These are phyloP conservation scores for Candida sonorensis DNA, from an alignment of 805 yeast species.

Conservation along the genomic window DNA sequence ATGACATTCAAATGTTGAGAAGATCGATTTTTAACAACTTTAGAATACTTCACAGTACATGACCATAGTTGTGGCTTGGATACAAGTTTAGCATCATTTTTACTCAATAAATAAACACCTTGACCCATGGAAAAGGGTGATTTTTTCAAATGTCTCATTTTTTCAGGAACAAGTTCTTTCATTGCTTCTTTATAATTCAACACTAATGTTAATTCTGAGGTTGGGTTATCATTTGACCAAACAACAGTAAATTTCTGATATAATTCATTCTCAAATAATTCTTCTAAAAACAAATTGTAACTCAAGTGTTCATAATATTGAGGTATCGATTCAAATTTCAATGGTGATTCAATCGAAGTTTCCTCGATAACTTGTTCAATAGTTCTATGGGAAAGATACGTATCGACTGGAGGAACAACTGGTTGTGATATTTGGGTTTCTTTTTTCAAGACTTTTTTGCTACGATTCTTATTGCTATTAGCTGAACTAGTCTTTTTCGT, in stretches of 20 bases:
- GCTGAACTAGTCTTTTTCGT: no score
- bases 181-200: conserved; percentile 42
- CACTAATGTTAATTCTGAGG: conserved; percentile 34
- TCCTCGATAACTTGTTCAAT: conserved; percentile 14
- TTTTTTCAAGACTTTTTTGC: no score
- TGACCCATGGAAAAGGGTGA: conserved; percentile 56
- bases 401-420: background rate
- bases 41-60: conserved; percentile 38
- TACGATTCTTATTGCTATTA: no score
- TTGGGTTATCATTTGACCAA: conserved; percentile 30
- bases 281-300: conserved; percentile 57
- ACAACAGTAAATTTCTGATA: conserved; percentile 38
- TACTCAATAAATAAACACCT: conserved; percentile 43
- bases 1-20: conserved; percentile 29
- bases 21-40: conserved; percentile 6
- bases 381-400: no score
- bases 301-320: conserved; percentile 54
- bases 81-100: conserved; percentile 34
- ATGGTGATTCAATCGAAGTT: conserved; percentile 13
- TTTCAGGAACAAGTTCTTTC: conserved; percentile 41
- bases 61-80: conserved; percentile 45
- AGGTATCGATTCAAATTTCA: conserved; percentile 38
- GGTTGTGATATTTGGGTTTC: no score
- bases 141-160: conserved; percentile 45
- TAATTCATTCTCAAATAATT: conserved; percentile 41